Evolutionary conservation across 108 stramenopile species (phyloP).

Genomic region (Nannochloropsis gaditana): DNA sequence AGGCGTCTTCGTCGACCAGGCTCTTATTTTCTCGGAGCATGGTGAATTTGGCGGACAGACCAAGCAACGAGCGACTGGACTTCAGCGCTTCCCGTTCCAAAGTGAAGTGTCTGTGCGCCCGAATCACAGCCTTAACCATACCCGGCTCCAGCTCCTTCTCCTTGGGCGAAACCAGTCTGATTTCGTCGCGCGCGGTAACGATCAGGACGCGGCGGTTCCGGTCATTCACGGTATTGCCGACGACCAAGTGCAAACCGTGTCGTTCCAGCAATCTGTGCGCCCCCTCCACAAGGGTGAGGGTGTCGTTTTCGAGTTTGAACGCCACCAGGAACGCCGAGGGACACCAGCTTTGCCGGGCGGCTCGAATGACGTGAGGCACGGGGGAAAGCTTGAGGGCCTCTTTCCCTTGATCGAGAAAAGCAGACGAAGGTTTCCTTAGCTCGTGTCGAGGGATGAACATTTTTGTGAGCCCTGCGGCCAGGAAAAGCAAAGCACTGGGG

Average conservation of each 20-base stretch:
- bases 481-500: neutral
- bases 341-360: neutral
- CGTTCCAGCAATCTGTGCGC: neutral
- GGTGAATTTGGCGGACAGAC: neutral
- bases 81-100: neutral
- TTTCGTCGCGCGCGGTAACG: conserved; percentile 2
- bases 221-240: neutral
- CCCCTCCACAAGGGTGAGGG: neutral
- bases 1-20: neutral
- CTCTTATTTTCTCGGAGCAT: neutral
- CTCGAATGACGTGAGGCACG: neutral
- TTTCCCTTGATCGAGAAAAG: neutral
- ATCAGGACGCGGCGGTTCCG: neutral
- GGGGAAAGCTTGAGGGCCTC: conserved; percentile 11
- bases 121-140: conserved; percentile 8
- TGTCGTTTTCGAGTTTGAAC: neutral
- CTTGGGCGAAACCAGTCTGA: neutral
- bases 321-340: neutral
- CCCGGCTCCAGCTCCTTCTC: conserved; percentile 2
- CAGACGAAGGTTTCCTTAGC: neutral
- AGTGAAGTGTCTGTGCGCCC: neutral
- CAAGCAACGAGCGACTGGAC: neutral
- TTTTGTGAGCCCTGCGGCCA: conserved; percentile 16
- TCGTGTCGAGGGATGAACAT: neutral
- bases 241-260: neutral